A percentile compares a stretch with the other conserved stretches of the same genome.
Conservation (phyloP, 495 filamentous ascomycete species). For the Tuber melanosporum region DNA sequence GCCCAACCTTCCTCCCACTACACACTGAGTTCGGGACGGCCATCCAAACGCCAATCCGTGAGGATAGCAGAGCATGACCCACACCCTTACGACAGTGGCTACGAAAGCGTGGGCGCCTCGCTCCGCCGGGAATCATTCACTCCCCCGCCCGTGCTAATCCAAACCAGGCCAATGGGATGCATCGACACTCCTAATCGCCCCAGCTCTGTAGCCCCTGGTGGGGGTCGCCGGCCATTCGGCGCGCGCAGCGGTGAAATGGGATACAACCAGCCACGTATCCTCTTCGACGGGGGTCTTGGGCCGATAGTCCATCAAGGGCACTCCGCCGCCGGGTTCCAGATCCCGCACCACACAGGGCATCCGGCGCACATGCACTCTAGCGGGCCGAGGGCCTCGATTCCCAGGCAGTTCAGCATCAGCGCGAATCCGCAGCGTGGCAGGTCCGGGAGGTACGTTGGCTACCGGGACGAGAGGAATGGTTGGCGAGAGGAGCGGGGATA, state of each 20-base stretch:
- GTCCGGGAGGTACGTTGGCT: constrained; percentile 26
- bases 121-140: constrained; percentile 21
- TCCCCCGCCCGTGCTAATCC: constrained; percentile 30
- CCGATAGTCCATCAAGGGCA: constrained; percentile 27
- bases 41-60: constrained; percentile 18
- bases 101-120: constrained; percentile 20
- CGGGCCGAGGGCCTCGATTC: constrained; percentile 14
- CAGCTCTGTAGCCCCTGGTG: constrained; percentile 8
- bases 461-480: constrained; percentile 15
- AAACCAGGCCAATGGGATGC: constrained; percentile 33
- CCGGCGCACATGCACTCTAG: constrained; percentile 24
- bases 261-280: constrained; percentile 32
- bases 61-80: constrained; percentile 21
- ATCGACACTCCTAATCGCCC: constrained; percentile 5
- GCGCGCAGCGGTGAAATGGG: constrained; percentile 32
- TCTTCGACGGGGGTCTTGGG: constrained; percentile 21
- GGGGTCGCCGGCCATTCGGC: constrained; percentile 20
- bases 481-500: not conserved
- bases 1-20: constrained; percentile 14
- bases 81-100: constrained; percentile 15
- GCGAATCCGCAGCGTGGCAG: constrained; percentile 14
- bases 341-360: constrained; percentile 25
- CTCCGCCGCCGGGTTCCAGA: constrained; percentile 19
- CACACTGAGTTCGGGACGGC: constrained; percentile 9
- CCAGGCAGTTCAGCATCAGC: constrained; percentile 25